Conservation (phyloP, 176 grass and related monocot species). For the Oryza punctata region DNA sequence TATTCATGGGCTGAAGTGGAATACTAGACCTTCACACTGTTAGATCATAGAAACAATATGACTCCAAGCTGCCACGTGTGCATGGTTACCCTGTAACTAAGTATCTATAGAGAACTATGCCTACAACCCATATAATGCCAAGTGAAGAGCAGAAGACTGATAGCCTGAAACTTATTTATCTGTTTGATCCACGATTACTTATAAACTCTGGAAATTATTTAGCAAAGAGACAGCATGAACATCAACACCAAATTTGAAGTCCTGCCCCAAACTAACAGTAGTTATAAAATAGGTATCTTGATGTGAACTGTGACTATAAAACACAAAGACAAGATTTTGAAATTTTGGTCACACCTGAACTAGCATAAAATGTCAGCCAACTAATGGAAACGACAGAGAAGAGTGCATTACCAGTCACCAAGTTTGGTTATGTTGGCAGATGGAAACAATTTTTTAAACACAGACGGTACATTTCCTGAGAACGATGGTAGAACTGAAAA, state of each 20-base stretch:
- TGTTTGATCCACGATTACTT: conserved; percentile 2
- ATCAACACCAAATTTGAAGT: conserved; percentile 7
- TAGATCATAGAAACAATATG: background rate
- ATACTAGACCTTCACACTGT: conserved; percentile 2
- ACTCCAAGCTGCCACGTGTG: background rate
- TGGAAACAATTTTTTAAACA: conserved; percentile 79
- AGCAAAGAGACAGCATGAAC: conserved; percentile 13
- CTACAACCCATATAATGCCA: background rate
- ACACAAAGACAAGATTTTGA: background rate
- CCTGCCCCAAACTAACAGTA: background rate
- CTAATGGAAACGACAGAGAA: conserved; percentile 26
- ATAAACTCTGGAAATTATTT: conserved; percentile 1
- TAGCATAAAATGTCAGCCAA: conserved; percentile 11
- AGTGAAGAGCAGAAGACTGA: background rate
- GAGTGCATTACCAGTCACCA: conserved; percentile 80
- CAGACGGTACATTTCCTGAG: conserved; percentile 91
- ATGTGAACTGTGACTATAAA: background rate
- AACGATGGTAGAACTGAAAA: conserved; percentile 91
- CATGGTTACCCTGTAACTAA: conserved; percentile 6
- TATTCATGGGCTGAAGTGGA: conserved; percentile 12
- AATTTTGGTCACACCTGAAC: background rate
- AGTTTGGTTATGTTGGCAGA: conserved; percentile 87
- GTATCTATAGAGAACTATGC: background rate
- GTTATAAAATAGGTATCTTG: conserved; percentile 12
- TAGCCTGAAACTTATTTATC: conserved; percentile 3